Evolutionary conservation across 345 rosid species (phyloP), one percentile per base, ranked within the genome.

Genomic region (Jatropha curcas): DNA sequence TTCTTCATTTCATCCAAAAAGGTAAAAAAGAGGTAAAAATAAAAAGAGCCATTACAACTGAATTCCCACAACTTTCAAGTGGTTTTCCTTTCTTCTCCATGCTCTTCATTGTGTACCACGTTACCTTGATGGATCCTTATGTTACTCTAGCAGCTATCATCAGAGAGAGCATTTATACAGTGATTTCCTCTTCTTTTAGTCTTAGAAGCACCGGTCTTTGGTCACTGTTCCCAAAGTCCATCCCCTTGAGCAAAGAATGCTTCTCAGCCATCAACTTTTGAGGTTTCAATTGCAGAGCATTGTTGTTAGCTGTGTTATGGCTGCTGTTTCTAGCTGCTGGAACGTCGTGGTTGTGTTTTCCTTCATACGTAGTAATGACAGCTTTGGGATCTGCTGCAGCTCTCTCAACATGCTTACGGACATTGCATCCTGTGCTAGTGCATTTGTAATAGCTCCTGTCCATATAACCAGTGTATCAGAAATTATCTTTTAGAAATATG

Each of bases 341-440:
- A 71, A 91, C 89, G 5, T 86, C 84, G 55, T 92, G 99, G 72
- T 86, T 92, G 71, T 95, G 99, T 73, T 95, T 95, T 46, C 99
- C 99, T 79, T 95, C 99, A 0, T 95, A 95, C 8, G 98, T 95
- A 48, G 98, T 94, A 78, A 94, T 79, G 34, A 94, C 98, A 1
- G 98, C 93, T 70, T 92, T 89, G 31, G 89, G 86, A 77, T 94
- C 98, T 1, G 91, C 84, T 27, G 98, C 85, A 61, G 97, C 98
- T 83, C 98, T 89, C 85, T 94, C 98, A 0, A 94, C 94, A 70
- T 94, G 98, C 77, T 94, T 94, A 3, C 98, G 93, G 11, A 95
- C 98, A 9, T 88, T 95, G 86, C 99, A 95, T 58, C 92, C 94
- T 1, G 84, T 76, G 19, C 83, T 86, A 28, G 97, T 90, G 86